Conservation (phyloP, 75 land plant species). For the Isoetes taiwanensis region DNA sequence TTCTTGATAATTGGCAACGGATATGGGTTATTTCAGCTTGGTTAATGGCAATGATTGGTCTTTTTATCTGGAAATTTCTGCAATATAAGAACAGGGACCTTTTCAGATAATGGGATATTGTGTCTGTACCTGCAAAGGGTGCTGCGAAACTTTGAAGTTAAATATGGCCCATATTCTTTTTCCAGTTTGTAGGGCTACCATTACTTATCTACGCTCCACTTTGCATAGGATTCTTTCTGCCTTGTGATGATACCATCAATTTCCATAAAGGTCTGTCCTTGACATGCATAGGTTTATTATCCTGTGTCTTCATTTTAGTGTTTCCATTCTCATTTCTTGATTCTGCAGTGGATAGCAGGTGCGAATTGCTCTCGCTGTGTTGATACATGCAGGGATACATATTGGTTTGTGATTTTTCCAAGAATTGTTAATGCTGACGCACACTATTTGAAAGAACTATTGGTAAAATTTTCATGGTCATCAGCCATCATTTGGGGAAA, state of each 20-base stretch:
- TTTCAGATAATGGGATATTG: constrained; percentile 25
- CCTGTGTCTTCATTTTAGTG: no score
- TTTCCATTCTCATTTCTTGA: not conserved
- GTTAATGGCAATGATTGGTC: constrained; percentile 9
- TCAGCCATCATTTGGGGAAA: constrained; percentile 15
- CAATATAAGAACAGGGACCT: constrained; percentile 13
- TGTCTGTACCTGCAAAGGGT: constrained; percentile 23
- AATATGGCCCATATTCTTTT: constrained; percentile 25
- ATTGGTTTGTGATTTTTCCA: constrained; percentile 20
- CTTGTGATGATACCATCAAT: constrained; percentile 23
- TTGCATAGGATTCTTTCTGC: constrained; percentile 15
- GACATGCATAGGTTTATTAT: no score
- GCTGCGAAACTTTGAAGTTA: constrained; percentile 22
- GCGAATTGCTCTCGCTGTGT: constrained; percentile 13
- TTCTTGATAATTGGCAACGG: constrained; percentile 28
- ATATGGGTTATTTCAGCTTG: constrained; percentile 13
- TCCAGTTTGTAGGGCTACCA: constrained; percentile 23
- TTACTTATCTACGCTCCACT: constrained; percentile 23
- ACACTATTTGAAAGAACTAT: not conserved
- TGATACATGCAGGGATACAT: constrained; percentile 14
- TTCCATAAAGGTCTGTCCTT: constrained; percentile 19
- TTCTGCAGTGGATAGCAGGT: constrained; percentile 13
- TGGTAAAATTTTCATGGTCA: constrained; percentile 14
- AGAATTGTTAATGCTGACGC: constrained; percentile 11
- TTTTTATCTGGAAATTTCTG: constrained; percentile 21